Percentiles rank a stretch among this genome's conserved stretches.
These are phyloP conservation scores for Rachicladosporium sp. DNA, from an alignment of 2,329 filamentous ascomycete species.

Conservation along the genomic window DNA sequence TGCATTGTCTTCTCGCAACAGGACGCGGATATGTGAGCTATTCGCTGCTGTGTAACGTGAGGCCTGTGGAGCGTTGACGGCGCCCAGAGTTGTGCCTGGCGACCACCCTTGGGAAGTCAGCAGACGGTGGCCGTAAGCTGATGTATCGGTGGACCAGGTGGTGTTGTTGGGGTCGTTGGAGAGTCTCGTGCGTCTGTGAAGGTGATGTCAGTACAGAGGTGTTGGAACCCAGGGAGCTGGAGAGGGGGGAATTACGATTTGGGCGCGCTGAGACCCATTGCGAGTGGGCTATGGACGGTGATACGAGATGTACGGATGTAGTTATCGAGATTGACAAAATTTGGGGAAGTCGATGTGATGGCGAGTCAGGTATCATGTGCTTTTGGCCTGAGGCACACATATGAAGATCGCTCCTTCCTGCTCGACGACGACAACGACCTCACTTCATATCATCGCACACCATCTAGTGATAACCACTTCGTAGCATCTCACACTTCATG, in stretches of 20 bases:
- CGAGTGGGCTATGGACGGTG: background rate
- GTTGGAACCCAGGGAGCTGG: no score
- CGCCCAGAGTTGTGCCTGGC: slow-evolving; percentile 72
- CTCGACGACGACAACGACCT: background rate
- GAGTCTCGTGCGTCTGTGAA: slow-evolving; percentile 56
- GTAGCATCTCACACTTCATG: background rate
- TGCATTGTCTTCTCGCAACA: slow-evolving; percentile 80
- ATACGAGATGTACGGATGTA: background rate
- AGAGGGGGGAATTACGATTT: no score
- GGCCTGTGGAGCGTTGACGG: slow-evolving; percentile 60
- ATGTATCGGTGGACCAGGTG: slow-evolving; percentile 72
- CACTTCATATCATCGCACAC: background rate
- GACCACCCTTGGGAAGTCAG: slow-evolving; percentile 82
- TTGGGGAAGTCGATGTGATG: background rate
- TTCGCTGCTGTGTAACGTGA: slow-evolving; percentile 68
- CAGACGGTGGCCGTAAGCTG: slow-evolving; percentile 79
- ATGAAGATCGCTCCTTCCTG: background rate
- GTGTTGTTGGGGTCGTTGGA: slow-evolving; percentile 92
- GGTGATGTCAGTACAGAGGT: no score
- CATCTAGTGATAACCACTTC: background rate
- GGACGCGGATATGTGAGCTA: slow-evolving; percentile 71
- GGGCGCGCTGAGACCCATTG: slow-evolving; percentile 12
- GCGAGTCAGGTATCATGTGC: background rate
- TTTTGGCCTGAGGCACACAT: background rate
- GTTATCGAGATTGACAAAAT: slow-evolving; percentile 1